Base-by-base conservation (phyloP, 768 basidiomycete genomes). In the Crepidotus variabilis region DNA sequence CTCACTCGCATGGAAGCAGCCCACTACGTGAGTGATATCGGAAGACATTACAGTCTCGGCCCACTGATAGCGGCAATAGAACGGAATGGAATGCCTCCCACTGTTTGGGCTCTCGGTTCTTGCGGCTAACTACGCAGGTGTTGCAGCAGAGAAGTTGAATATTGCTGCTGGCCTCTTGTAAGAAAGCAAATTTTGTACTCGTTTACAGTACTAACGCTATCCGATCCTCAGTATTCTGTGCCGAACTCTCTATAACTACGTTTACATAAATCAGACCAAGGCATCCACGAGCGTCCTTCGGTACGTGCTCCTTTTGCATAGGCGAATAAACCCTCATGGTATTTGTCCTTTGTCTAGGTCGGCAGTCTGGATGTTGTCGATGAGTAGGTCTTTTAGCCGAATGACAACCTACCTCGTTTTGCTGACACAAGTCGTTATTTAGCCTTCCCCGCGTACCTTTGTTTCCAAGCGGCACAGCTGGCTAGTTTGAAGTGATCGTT, bases 251-350 rank as follows among this genome's bases (percentile, higher is more conserved):
- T 65, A 60, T 51, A 65, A 63, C 28, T 63, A 65, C 52, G 52
- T 62, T n/a, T 65, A 65, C 22, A 54, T 65, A 55, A 65, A 61
- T 21, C 62, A 65, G n/a, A 60, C 59, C 1, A 60, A 47, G 10
- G 45, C 36, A n/a, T 20, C 36, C 7, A 16, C 50, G 11, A 58
- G 56, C 1, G 51, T 49, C 4, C 33, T 61, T 2, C 57, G 64
- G 64, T 65, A 5, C 22, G 58, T 46, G 51, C 22, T 55, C 43
- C 8, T 48, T 36, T 13, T 33, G 33, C 3, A 43, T 14, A 21
- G n/a, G 24, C 6, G 20, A 21, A 52, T 14, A 3, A n/a, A 47
- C 13, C 5, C 39, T 33, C 35, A 57, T 8, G 13, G 20, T 18
- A 11, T 32, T 54, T 36, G 8, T 6, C 14, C 8, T 28, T 28